Conservation (phyloP, 1,284 basidiomycete species). For the Moniliophthora roreri region DNA sequence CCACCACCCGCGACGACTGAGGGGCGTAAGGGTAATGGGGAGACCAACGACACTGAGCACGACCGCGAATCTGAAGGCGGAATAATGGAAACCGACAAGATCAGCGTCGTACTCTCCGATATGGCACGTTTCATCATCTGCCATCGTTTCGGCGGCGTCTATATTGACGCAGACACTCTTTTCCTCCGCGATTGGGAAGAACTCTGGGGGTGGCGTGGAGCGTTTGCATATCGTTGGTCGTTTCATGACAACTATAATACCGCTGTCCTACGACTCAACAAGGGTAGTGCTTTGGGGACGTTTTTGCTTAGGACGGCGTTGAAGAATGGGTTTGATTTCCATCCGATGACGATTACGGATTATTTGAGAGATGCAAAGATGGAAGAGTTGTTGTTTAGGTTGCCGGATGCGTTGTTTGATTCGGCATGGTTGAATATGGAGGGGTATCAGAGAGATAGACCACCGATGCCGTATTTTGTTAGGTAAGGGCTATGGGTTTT, state of each 20-base stretch:
- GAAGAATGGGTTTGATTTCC: slow-evolving; percentile 84
- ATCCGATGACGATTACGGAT: slow-evolving; percentile 81
- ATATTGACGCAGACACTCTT: slow-evolving; percentile 86
- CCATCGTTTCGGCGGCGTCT: slow-evolving; percentile 84
- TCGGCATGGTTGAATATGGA: slow-evolving; percentile 88
- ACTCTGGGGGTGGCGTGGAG: slow-evolving; percentile 84
- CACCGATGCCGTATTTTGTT: slow-evolving; percentile 13
- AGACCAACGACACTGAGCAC: slow-evolving; percentile 1
- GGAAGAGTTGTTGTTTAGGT: slow-evolving; percentile 70
- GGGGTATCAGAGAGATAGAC: slow-evolving; percentile 74
- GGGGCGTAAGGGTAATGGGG: slow-evolving; percentile 11
- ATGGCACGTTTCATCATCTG: slow-evolving; percentile 87
- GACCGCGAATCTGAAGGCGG: slow-evolving; percentile 18
- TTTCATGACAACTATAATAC: slow-evolving; percentile 84
- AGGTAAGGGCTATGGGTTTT: background rate
- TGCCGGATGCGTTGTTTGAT: slow-evolving; percentile 87
- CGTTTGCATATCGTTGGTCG: slow-evolving; percentile 87
- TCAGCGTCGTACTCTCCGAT: slow-evolving; percentile 84
- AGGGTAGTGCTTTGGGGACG: slow-evolving; percentile 76
- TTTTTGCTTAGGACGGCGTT: slow-evolving; percentile 84
- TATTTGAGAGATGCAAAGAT: slow-evolving; percentile 80
- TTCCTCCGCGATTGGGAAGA: slow-evolving; percentile 90
- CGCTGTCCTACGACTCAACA: slow-evolving; percentile 82
- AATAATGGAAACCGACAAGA: slow-evolving; percentile 49
- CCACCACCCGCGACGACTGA: slow-evolving; percentile 29